These are phyloP conservation scores for Suillus bovinus DNA, from an alignment of 768 basidiomycete genomes.

Conservation along the genomic window DNA sequence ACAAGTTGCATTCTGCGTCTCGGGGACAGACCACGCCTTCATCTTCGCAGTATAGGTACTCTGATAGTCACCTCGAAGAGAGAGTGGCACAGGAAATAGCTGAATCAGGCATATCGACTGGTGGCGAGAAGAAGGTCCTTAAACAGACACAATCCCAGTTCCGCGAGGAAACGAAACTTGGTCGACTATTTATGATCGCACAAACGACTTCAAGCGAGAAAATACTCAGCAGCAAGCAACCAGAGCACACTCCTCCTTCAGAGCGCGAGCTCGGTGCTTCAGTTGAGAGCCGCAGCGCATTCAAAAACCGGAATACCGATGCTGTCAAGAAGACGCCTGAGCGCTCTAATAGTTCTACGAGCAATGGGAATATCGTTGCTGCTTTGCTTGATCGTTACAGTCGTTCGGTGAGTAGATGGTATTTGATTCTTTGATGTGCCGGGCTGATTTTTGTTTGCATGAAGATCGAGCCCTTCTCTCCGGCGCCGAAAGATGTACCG, in stretches of 20 bases:
- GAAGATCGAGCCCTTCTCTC: slow-evolving; percentile 53
- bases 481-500: slow-evolving; percentile 61
- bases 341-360: slow-evolving; percentile 52
- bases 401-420: slow-evolving; percentile 45
- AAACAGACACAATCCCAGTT: neutral
- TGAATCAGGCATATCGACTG: neutral
- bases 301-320: slow-evolving; percentile 33
- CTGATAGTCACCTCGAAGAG: neutral
- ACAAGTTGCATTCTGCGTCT: slow-evolving; percentile 10
- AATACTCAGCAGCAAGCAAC: slow-evolving; percentile 21
- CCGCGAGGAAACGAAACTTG: slow-evolving; percentile 14
- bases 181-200: slow-evolving; percentile 25
- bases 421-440: neutral
- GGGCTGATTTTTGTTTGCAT: slow-evolving; percentile 9
- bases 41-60: slow-evolving; percentile 8
- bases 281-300: slow-evolving; percentile 18
- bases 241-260: slow-evolving; percentile 11
- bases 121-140: slow-evolving; percentile 4
- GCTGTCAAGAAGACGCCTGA: slow-evolving; percentile 40
- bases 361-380: slow-evolving; percentile 62
- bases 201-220: slow-evolving; percentile 20
- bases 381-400: slow-evolving; percentile 68
- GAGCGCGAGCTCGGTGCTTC: slow-evolving; percentile 38
- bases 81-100: neutral
- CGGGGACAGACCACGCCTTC: slow-evolving; percentile 12